Evolutionary conservation across 352 stramenopile genomes (phyloP), one percentile per base, ranked within the genome.

Genomic region (Pythium phragmiticola): DNA sequence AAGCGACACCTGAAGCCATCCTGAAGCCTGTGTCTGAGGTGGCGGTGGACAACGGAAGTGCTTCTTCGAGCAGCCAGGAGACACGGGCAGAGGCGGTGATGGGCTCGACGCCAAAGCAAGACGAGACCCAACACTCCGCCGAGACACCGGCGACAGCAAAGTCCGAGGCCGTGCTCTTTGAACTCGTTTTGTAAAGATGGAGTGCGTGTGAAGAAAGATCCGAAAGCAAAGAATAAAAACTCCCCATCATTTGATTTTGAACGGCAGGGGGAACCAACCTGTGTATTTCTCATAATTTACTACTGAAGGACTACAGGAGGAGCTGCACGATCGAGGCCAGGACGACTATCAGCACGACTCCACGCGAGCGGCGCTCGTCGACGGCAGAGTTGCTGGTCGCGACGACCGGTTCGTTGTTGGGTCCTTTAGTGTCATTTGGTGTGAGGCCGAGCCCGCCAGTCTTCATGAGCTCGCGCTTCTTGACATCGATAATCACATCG

Each of bases 151-250:
- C 48, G 42, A 9, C 45, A n/a, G 23, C 64, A 21, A 46, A 63
- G 45, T 57, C 57, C 4, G 63, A 77, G 37, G 63, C 62, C 36
- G 70, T 90, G 68, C 65, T 90, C 33, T 90, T 87, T 61, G 81
- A 90, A 66, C 86, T 85, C 70, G 78, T 87, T 45, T 63, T 88
- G 67, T 90, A 39, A 39, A 72, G 36, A 33, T 49, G 7, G 16
- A 12, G 8, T 48, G n/a, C 17, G 7, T 23, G 42, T 26, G 14
- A 48, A 17, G n/a, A 48, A 23, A 48, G 16, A 43, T n/a, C 16
- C 42, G 9, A 52, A 30, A 46, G 28, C 49, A 53, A 58, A 57
- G 19, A 39, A 12, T 28, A 57, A 30, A 30, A 3, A 5, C 26
- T 30, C 26, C 26, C 26, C 26, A 30, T 3, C 26, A 30, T 30